Evolutionary conservation across 129 eudicot species (phyloP).

Genomic region (Chrysanthemum seticuspe): DNA sequence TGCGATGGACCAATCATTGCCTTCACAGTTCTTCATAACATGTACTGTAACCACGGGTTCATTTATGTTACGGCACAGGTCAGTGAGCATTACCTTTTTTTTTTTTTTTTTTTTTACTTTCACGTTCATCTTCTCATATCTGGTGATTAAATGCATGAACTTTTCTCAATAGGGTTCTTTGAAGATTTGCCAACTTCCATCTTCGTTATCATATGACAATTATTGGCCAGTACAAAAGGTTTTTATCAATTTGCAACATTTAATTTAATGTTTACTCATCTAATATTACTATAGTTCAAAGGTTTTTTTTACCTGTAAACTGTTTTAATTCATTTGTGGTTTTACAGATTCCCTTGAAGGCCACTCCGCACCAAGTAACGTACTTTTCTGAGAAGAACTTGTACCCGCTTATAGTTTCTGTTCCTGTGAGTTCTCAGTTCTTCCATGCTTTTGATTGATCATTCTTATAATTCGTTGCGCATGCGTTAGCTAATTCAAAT

Average conservation of each 20-base stretch:
- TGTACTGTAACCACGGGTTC: conserved; percentile 93
- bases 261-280: not conserved
- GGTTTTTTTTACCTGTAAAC: conserved; percentile 3
- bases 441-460: conserved; percentile 11
- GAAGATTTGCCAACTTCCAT: conserved; percentile 94
- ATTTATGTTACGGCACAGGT: conserved; percentile 93
- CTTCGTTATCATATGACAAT: conserved; percentile 73
- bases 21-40: conserved; percentile 91
- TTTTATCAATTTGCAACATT: conserved; percentile 3
- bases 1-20: conserved; percentile 95
- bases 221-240: conserved; percentile 99
- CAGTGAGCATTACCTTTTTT: conserved; percentile 11
- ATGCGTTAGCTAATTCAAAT: not conserved
- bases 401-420: conserved; percentile 85
- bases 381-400: conserved; percentile 93
- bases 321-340: conserved; percentile 7
- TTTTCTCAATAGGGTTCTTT: conserved; percentile 62
- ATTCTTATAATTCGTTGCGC: not conserved
- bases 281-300: conserved; percentile 3
- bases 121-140: not conserved
- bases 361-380: conserved; percentile 98
- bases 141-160: conserved; percentile 7
- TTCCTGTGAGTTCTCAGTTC: conserved; percentile 65
- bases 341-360: conserved; percentile 82
- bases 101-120: not conserved